These are phyloP conservation scores for Pichia sp. DNA, from an alignment of 1,139 yeast species.

Conservation along the genomic window DNA sequence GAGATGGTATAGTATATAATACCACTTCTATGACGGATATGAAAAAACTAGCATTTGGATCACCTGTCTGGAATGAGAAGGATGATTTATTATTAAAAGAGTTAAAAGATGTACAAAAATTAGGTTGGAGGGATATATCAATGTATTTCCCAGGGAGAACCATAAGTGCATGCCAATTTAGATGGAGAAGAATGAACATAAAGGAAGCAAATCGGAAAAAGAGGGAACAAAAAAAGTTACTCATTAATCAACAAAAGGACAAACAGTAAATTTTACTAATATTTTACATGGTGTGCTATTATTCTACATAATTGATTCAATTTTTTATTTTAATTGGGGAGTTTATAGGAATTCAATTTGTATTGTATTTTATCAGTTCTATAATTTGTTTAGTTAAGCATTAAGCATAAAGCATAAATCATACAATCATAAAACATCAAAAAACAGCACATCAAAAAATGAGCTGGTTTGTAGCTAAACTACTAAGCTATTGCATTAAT, in stretches of 20 bases:
- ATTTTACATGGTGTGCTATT: no score
- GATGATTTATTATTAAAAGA: slow-evolving; percentile 64
- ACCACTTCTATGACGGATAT: not conserved
- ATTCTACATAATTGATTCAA: no score
- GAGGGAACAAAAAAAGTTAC: not conserved
- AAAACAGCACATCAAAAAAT: no score
- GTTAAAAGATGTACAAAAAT: slow-evolving; percentile 60
- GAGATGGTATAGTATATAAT: not conserved
- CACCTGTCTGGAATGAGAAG: slow-evolving; percentile 71
- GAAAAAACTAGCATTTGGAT: slow-evolving; percentile 22
- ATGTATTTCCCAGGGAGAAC: slow-evolving; percentile 2
- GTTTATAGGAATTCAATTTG: no score
- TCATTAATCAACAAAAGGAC: not conserved
- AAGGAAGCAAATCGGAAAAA: not conserved
- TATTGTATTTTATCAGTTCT: no score
- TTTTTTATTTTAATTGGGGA: no score
- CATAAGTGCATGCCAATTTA: not conserved
- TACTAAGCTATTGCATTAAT: no score
- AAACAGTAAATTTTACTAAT: not conserved
- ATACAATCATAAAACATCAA: no score
- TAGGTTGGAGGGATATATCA: slow-evolving; percentile 48
- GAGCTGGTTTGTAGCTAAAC: no score
- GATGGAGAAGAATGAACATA: not conserved
- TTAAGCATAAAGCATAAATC: no score
- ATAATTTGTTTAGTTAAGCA: no score